These are phyloP conservation scores for Raddia guianensis DNA, from an alignment of 176 grass and related monocot genomes.

Conservation along the genomic window DNA sequence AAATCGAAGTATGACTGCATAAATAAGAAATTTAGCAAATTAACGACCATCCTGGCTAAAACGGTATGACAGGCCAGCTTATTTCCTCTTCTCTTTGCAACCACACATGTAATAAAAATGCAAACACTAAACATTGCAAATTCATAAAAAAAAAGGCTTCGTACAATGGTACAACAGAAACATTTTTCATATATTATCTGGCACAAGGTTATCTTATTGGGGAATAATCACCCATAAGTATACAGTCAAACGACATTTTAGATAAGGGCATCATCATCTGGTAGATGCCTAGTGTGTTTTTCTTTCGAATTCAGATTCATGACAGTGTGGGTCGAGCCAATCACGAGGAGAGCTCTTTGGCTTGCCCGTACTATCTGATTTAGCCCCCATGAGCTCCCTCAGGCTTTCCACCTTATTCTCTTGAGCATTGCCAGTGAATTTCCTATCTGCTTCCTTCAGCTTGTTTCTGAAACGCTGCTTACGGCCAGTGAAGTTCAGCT, in stretches of 20 bases:
- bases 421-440: slow-evolving; percentile 46
- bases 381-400: slow-evolving; percentile 63
- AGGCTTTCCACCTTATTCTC: slow-evolving; percentile 82
- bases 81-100: neutral
- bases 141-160: neutral
- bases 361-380: slow-evolving; percentile 29
- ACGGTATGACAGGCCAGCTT: neutral
- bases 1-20: neutral
- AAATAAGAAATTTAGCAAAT: neutral
- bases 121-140: neutral
- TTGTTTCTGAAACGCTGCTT: slow-evolving; percentile 84
- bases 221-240: neutral
- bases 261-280: neutral
- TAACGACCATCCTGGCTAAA: neutral
- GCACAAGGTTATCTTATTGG: slow-evolving; percentile 23
- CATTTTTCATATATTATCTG: slow-evolving; percentile 21
- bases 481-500: slow-evolving; percentile 49
- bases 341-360: slow-evolving; percentile 54
- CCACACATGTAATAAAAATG: neutral
- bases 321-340: slow-evolving; percentile 92
- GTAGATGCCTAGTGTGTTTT: slow-evolving; percentile 38
- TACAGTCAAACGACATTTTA: slow-evolving; percentile 21
- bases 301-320: slow-evolving; percentile 81
- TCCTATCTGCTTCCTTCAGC: slow-evolving; percentile 81
- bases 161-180: neutral